Conservation (phyloP, 768 basidiomycete species). For the Collybia sp. region DNA sequence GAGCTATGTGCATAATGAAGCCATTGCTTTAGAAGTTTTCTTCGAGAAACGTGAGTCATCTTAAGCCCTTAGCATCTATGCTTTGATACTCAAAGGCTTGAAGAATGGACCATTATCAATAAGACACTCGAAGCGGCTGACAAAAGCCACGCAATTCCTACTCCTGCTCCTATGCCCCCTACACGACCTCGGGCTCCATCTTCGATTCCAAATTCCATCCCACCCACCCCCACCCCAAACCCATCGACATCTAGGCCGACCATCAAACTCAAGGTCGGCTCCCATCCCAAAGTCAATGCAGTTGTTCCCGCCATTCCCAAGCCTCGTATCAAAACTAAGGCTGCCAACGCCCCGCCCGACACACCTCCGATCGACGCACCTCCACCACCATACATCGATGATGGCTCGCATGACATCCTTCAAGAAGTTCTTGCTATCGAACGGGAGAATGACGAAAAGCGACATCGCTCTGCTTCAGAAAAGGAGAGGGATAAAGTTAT, state of each 20-base stretch:
- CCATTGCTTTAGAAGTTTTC: constrained; percentile 68
- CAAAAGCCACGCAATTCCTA: constrained; percentile 31
- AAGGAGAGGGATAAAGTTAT: constrained; percentile 30
- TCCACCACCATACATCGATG: constrained; percentile 68
- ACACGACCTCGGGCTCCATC: constrained; percentile 27
- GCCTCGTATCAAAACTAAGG: constrained; percentile 26
- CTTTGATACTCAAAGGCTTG: constrained; percentile 1
- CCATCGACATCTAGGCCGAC: constrained; percentile 42
- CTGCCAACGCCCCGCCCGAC: constrained; percentile 22
- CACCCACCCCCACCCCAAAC: constrained; percentile 14
- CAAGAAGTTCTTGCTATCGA: constrained; percentile 84
- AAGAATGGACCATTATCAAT: constrained; percentile 87
- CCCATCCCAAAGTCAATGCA: constrained; percentile 28
- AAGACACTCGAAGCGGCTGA: constrained; percentile 73
- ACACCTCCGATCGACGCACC: constrained; percentile 49
- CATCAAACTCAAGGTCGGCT: constrained; percentile 66
- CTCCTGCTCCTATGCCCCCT: constrained; percentile 31
- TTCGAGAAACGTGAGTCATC: constrained; percentile 78
- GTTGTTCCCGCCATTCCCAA: constrained; percentile 31
- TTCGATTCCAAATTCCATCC: constrained; percentile 7
- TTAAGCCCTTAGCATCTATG: neutral
- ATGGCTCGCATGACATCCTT: constrained; percentile 76
- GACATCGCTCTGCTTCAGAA: constrained; percentile 37
- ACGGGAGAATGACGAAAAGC: constrained; percentile 55
- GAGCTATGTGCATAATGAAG: constrained; percentile 71